Conservation (phyloP, 441 rosid genomes). For the Syzygium malaccense region DNA sequence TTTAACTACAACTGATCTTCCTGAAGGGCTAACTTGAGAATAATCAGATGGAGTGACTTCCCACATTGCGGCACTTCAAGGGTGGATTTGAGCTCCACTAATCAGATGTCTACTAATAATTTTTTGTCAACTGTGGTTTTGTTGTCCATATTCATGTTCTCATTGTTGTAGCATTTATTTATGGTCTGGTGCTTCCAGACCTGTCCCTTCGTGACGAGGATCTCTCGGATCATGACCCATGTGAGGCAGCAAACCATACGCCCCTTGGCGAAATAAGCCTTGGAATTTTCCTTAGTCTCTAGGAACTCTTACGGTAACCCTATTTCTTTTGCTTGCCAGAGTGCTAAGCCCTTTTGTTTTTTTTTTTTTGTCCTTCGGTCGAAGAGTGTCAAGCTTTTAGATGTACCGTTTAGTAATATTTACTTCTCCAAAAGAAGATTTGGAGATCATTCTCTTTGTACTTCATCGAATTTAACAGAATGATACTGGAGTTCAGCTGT, state of each 20-base stretch:
- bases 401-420: background rate
- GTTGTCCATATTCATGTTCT: slow-evolving; percentile 6
- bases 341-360: too few species aligned
- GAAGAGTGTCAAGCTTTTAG: background rate
- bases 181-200: slow-evolving; percentile 33
- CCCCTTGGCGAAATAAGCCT: slow-evolving; percentile 12
- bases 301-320: slow-evolving; percentile 2
- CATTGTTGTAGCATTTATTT: slow-evolving; percentile 31
- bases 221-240: slow-evolving; percentile 17
- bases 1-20: slow-evolving; percentile 18
- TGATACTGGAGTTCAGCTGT: background rate
- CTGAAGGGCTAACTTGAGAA: background rate
- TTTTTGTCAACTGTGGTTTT: background rate
- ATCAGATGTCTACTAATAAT: background rate
- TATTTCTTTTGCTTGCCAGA: background rate
- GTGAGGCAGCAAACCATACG: background rate
- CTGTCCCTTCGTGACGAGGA: slow-evolving; percentile 13
- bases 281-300: slow-evolving; percentile 2
- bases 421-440: background rate
- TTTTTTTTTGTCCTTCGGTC: too few species aligned
- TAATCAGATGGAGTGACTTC: slow-evolving; percentile 6
- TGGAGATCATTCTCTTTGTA: background rate
- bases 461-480: background rate
- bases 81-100: slow-evolving; percentile 19
- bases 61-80: slow-evolving; percentile 3